Conservation (phyloP, 2,329 filamentous ascomycete genomes). For the Alternaria metachromatica region DNA sequence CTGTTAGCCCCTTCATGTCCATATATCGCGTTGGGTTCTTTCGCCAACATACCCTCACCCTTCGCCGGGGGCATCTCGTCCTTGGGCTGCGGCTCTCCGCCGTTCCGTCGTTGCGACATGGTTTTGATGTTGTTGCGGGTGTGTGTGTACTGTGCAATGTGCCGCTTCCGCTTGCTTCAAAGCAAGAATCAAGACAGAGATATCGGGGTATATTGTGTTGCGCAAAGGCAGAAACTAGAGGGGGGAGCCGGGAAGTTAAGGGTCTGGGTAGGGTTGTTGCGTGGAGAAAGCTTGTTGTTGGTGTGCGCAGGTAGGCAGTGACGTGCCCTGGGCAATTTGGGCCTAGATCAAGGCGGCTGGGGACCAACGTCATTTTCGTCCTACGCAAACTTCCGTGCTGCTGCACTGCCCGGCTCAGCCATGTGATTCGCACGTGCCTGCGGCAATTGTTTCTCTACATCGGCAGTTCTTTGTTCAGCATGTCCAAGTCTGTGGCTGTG, state of each 20-base stretch:
- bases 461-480: not conserved
- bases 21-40: not conserved
- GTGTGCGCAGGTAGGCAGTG: not conserved
- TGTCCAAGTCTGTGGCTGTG: not conserved
- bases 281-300: constrained; percentile 1
- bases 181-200: not conserved
- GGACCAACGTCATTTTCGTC: constrained; percentile 1
- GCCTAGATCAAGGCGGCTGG: not conserved
- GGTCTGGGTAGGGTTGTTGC: constrained; percentile 1
- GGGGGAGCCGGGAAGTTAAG: not conserved
- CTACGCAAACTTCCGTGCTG: not conserved
- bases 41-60: constrained; percentile 51
- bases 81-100: constrained; percentile 45
- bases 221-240: not conserved
- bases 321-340: not conserved
- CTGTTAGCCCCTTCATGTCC: constrained; percentile 8
- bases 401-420: constrained; percentile 1
- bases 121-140: not conserved
- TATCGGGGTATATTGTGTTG: not conserved
- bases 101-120: constrained; percentile 15
- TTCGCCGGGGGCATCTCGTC: constrained; percentile 44
- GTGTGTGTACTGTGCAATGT: constrained; percentile 24
- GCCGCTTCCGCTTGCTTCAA: not conserved
- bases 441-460: not conserved
- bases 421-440: not conserved